A percentile compares a stretch with the other conserved stretches of the same genome.
These are phyloP conservation scores for Alternaria rosae DNA, from an alignment of 2,329 filamentous ascomycete genomes.

Conservation along the genomic window DNA sequence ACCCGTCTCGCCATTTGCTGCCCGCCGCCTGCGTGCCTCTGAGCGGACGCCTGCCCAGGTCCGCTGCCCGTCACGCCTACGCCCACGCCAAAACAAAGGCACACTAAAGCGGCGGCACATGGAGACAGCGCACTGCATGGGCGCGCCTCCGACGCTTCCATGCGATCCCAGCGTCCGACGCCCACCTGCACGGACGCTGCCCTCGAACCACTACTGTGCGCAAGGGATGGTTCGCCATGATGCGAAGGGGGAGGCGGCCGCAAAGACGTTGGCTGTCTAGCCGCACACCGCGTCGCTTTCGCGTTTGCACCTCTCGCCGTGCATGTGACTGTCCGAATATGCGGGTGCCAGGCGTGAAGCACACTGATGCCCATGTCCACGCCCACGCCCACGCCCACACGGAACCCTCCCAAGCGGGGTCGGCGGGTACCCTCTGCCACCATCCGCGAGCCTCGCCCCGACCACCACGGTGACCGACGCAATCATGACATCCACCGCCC, in stretches of 20 bases:
- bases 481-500: background rate
- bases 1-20: background rate
- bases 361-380: background rate
- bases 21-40: background rate
- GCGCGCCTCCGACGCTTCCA: constrained; percentile 18
- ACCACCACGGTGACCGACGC: constrained; percentile 1
- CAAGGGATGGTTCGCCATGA: constrained; percentile 9
- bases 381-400: background rate
- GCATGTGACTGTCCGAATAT: constrained; percentile 19
- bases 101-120: constrained; percentile 25
- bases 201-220: constrained; percentile 20
- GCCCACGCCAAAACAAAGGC: constrained; percentile 1
- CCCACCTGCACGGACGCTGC: constrained; percentile 22
- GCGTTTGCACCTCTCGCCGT: background rate
- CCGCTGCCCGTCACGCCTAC: background rate
- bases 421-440: constrained; percentile 13
- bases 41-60: background rate
- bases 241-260: constrained; percentile 5
- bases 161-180: constrained; percentile 25
- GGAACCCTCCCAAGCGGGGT: constrained; percentile 3
- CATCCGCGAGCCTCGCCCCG: constrained; percentile 3
- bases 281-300: background rate
- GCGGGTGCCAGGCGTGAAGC: constrained; percentile 14
- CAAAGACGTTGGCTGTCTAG: background rate
- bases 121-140: constrained; percentile 11